Evolutionary conservation across 371 early-diverging fungal genomes (phyloP), one percentile per base, ranked within the genome.

Genomic region (Haplosporangium sp.): DNA sequence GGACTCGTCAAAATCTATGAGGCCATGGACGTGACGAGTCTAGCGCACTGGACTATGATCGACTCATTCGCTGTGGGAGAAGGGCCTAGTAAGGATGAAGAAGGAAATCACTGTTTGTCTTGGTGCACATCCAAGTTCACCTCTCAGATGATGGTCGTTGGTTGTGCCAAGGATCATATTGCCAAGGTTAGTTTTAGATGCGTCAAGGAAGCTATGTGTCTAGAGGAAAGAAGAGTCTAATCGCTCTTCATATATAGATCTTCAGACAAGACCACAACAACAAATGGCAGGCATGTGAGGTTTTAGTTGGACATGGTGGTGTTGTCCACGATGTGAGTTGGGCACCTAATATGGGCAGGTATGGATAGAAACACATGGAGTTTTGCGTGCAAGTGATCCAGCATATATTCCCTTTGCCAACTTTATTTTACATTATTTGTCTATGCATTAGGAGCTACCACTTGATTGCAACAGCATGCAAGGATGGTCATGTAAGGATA

Each of bases 1-100:
- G 97, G 97, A 20, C 86, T 88, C 48, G 89, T 97, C 42, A 88
- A 96, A 65, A 93, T 98, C 63, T 97, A 97, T 76, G 96, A 97
- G 84, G 95, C 96, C 1, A 84, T 92, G 72, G 96, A 97, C 63
- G 91, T 93, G 1, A 89, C 93, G 10, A 94, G 94, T 61, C 76
- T 96, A 34, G 82, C 88, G 9, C 89, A 92, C 66, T 97, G 97
- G 97, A 90, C 94, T 6, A 88, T 93, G 69, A 91, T 92, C 86
- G 94, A 88, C 38, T 89, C 91, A 47, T 90, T 95, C 39, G 88
- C 89, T 40, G 82, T 85, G 1, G 73, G 82, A 13, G 71, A 70
- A 47, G 76, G 83, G 9, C 73, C 77, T 3, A 76, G 69, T 17
- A 84, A 85, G 40, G 91, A 90, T 64, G 88, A 86, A 0, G 90